phyloP scores from a whole-genome alignment of 116 monocot species.

The Papilionanthe hybrid region DNA sequence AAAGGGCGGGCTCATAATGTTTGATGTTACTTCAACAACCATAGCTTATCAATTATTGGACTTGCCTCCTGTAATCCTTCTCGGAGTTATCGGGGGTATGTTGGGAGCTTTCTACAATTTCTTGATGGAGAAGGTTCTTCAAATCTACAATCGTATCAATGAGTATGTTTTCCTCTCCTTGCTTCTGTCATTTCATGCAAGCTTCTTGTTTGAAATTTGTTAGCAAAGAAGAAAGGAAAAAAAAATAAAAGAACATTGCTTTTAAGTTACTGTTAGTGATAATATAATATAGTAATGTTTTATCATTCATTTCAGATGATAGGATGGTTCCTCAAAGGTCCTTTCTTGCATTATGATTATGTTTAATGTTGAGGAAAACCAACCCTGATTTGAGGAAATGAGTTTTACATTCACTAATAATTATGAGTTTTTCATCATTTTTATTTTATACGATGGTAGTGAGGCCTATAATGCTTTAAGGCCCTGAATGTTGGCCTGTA shows the following conservation, averaged over 20 bases:
- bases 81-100: slow-evolving; percentile 49
- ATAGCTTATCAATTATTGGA: slow-evolving; percentile 36
- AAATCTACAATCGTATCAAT: slow-evolving; percentile 33
- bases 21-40: slow-evolving; percentile 37
- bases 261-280: neutral
- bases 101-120: slow-evolving; percentile 54
- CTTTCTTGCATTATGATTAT: neutral
- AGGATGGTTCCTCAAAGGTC: neutral
- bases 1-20: slow-evolving; percentile 62
- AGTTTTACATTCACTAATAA: neutral
- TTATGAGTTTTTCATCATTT: neutral
- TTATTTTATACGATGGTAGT: neutral
- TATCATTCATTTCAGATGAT: neutral
- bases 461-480: too few relatives aligned
- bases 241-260: neutral
- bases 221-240: neutral
- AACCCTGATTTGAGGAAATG: neutral
- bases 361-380: neutral
- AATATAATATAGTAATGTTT: neutral
- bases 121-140: slow-evolving; percentile 39
- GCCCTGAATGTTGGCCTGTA: too few relatives aligned
- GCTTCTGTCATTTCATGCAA: neutral
- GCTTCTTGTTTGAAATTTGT: neutral
- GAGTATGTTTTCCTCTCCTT: slow-evolving; percentile 26
- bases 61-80: slow-evolving; percentile 40